Evolutionary conservation across 768 basidiomycete species (phyloP).

Genomic region (Rhizopogon sp.): DNA sequence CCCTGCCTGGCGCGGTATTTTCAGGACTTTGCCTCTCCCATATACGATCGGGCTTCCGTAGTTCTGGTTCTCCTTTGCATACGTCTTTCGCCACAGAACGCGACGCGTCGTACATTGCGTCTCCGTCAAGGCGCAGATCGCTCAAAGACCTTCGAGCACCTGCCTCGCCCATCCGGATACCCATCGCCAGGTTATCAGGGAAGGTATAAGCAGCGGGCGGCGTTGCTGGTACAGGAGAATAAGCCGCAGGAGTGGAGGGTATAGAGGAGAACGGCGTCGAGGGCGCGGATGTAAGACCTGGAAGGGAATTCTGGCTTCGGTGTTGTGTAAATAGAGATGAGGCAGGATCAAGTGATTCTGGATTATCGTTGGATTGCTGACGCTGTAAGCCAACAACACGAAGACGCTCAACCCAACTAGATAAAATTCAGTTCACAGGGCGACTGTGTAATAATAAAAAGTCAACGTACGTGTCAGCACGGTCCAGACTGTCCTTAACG

Average conservation of each 20-base stretch:
- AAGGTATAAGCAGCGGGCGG: constrained; percentile 15
- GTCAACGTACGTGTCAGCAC: constrained; percentile 71
- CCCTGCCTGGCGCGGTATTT: neutral
- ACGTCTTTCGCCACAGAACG: neutral
- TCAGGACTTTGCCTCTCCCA: neutral
- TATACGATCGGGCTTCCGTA: neutral
- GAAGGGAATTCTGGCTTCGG: constrained; percentile 13
- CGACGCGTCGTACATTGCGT: neutral
- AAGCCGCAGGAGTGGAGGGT: constrained; percentile 21
- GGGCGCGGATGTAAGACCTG: constrained; percentile 25
- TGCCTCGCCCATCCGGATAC: constrained; percentile 19
- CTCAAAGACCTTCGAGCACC: constrained; percentile 26
- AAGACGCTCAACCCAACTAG: constrained; percentile 79
- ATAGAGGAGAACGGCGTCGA: constrained; percentile 27
- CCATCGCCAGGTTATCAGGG: constrained; percentile 21
- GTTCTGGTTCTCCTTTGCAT: neutral
- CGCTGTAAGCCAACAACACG: constrained; percentile 75
- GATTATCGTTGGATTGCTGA: constrained; percentile 25
- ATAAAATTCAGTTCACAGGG: neutral
- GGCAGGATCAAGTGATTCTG: constrained; percentile 1
- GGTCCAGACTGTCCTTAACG: constrained; percentile 81
- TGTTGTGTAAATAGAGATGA: constrained; percentile 6
- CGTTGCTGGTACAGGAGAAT: constrained; percentile 1
- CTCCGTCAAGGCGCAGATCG: constrained; percentile 23
- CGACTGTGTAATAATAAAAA: constrained; percentile 1